Evolutionary conservation across 1,284 basidiomycete species (phyloP).

Genomic region (Neonothopanus nambi): DNA sequence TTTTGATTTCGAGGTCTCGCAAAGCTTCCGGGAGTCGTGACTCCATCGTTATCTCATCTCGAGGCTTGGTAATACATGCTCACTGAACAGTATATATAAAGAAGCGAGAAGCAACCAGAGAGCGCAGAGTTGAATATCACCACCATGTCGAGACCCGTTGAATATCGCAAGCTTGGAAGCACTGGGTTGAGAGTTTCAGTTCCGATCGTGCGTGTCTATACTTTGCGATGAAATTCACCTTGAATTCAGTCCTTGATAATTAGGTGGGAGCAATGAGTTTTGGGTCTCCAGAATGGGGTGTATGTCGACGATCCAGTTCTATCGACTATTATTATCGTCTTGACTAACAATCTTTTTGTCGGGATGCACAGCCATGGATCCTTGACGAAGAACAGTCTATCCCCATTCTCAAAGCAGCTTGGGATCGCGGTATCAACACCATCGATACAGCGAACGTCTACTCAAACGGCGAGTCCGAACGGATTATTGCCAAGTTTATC

Average conservation of each 20-base stretch:
- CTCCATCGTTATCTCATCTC: too few species aligned
- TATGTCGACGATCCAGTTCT: slow-evolving; percentile 3
- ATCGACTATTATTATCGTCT: not conserved
- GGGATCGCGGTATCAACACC: too few species aligned
- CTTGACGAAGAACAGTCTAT: slow-evolving; percentile 39
- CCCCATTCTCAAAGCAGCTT: slow-evolving; percentile 32
- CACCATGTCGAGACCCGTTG: slow-evolving; percentile 4
- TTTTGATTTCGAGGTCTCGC: too few species aligned
- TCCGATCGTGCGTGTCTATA: slow-evolving; percentile 32
- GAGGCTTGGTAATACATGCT: too few species aligned
- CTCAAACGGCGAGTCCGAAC: slow-evolving; percentile 35
- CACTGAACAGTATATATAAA: too few species aligned
- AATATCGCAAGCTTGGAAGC: slow-evolving; percentile 32
- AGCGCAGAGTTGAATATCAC: too few species aligned
- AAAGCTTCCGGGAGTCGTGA: too few species aligned
- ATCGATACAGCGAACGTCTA: slow-evolving; percentile 51
- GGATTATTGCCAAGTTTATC: slow-evolving; percentile 46
- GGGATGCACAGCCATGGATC: slow-evolving; percentile 33
- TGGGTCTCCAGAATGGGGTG: slow-evolving; percentile 12
- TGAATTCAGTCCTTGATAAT: too few species aligned
- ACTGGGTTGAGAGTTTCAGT: slow-evolving; percentile 47
- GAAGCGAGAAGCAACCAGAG: too few species aligned
- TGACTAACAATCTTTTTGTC: not conserved
- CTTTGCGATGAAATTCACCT: too few species aligned
- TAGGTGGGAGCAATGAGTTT: too few species aligned